phyloP scores from a whole-genome alignment of 2,329 filamentous ascomycete species.

The Penicillium sp. region DNA sequence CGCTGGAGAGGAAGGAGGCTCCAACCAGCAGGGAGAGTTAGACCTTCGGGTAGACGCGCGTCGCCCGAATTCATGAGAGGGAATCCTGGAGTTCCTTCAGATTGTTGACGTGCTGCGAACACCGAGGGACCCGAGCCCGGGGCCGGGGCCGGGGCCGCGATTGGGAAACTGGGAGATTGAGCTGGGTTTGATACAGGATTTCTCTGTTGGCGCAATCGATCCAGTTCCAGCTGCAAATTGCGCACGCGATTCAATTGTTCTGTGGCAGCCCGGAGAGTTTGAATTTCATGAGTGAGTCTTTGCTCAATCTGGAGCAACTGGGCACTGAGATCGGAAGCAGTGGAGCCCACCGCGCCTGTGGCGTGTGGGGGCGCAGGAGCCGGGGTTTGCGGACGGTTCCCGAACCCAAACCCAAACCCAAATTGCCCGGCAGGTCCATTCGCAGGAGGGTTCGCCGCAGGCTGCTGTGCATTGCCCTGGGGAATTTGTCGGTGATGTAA shows the following conservation, averaged over 20 bases:
- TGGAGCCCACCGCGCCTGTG: slow-evolving; percentile 19
- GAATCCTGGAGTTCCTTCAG: slow-evolving; percentile 31
- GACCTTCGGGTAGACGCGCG: slow-evolving; percentile 51
- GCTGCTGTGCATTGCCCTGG: slow-evolving; percentile 50
- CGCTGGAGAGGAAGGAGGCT: slow-evolving; percentile 34
- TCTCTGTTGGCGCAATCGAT: slow-evolving; percentile 60
- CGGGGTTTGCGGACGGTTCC: slow-evolving; percentile 31
- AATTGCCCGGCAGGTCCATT: slow-evolving; percentile 42
- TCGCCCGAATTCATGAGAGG: slow-evolving; percentile 45
- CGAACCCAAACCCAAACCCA: slow-evolving; percentile 46
- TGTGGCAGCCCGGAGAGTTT: slow-evolving; percentile 62
- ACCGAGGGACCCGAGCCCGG: slow-evolving; percentile 16
- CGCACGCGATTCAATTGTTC: slow-evolving; percentile 71
- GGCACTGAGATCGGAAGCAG: slow-evolving; percentile 49
- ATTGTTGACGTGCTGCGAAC: slow-evolving; percentile 31
- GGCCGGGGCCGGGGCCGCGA: slow-evolving; percentile 19
- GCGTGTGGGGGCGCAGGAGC: slow-evolving; percentile 13
- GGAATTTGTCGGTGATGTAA: slow-evolving; percentile 65
- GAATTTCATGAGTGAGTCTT: slow-evolving; percentile 68
- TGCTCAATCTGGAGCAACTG: slow-evolving; percentile 69
- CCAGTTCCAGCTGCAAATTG: slow-evolving; percentile 67
- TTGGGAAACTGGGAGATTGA: slow-evolving; percentile 13
- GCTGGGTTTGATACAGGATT: slow-evolving; percentile 14
- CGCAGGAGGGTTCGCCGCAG: slow-evolving; percentile 32
- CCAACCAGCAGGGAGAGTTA: slow-evolving; percentile 56